phyloP scores from a whole-genome alignment of 768 basidiomycete species.

The Neoboletus magnificus region DNA sequence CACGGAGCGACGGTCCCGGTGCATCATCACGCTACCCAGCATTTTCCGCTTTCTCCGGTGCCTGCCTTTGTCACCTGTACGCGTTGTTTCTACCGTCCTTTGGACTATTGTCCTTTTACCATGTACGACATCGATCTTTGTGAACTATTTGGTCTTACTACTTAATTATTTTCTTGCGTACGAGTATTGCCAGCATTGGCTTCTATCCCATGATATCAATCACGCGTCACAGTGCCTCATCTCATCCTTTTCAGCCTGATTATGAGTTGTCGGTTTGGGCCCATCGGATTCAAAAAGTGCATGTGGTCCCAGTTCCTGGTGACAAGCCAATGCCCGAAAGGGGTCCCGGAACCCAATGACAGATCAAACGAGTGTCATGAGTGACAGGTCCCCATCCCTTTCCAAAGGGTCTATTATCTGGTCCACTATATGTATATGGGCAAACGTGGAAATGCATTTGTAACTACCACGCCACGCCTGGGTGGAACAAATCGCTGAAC shows the following conservation, averaged over 20 bases:
- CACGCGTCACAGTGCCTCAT: neutral
- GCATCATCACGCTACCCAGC: neutral
- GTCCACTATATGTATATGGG: neutral
- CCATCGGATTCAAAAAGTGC: neutral
- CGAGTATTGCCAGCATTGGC: conserved; percentile 4
- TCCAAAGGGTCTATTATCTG: neutral
- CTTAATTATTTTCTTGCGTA: conserved; percentile 25
- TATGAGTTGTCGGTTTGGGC: no score
- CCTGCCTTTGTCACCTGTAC: neutral
- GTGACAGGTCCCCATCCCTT: no score
- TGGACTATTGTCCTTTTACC: conserved; percentile 9
- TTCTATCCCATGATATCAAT: conserved; percentile 6
- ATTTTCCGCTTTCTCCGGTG: neutral
- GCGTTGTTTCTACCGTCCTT: neutral
- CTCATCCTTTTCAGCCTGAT: neutral
- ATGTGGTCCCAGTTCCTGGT: neutral
- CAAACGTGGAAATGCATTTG: neutral
- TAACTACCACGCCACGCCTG: neutral
- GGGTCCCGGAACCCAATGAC: neutral
- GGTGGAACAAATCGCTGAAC: neutral
- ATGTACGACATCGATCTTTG: conserved; percentile 18
- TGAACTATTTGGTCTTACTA: conserved; percentile 3
- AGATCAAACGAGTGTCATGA: neutral
- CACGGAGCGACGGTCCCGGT: neutral
- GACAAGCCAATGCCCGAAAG: no score